Percentiles rank a stretch among this genome's conserved stretches.
Evolutionary conservation across 163 green algal species (phyloP).

Genomic region (Scenedesmus sp.): DNA sequence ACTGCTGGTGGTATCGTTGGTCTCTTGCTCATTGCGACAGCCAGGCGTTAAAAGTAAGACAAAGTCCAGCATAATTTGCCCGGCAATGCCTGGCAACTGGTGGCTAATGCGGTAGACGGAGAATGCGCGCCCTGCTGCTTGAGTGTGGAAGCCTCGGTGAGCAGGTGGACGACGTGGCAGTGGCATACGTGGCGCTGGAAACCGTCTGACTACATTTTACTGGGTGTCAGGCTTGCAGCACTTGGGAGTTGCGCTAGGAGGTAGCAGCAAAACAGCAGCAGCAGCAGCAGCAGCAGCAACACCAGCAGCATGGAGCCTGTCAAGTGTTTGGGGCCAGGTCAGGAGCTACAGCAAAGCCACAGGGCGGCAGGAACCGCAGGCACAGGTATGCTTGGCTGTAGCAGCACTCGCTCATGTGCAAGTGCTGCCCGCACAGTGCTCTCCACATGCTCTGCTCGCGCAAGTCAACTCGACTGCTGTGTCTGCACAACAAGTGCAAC

Average conservation of each 20-base stretch:
- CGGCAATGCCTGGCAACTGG: not conserved
- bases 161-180: not conserved
- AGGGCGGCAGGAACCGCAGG: not conserved
- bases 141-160: constrained; percentile 1
- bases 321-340: not conserved
- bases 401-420: not conserved
- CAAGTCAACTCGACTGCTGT: not conserved
- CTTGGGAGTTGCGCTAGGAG: not conserved
- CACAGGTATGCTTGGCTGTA: not conserved
- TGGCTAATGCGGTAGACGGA: not conserved
- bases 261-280: not conserved
- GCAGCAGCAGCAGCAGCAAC: not conserved
- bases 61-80: not conserved
- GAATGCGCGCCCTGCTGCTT: not conserved
- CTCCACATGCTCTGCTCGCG: not conserved
- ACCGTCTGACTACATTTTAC: not conserved
- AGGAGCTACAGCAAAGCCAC: not conserved
- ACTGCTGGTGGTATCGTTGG: no score
- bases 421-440: not conserved
- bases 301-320: not conserved
- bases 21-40: not conserved
- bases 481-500: not conserved
- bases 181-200: not conserved
- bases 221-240: not conserved
- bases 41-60: not conserved